phyloP scores from a whole-genome alignment of 108 stramenopile species.

The Fistulifera solaris region DNA sequence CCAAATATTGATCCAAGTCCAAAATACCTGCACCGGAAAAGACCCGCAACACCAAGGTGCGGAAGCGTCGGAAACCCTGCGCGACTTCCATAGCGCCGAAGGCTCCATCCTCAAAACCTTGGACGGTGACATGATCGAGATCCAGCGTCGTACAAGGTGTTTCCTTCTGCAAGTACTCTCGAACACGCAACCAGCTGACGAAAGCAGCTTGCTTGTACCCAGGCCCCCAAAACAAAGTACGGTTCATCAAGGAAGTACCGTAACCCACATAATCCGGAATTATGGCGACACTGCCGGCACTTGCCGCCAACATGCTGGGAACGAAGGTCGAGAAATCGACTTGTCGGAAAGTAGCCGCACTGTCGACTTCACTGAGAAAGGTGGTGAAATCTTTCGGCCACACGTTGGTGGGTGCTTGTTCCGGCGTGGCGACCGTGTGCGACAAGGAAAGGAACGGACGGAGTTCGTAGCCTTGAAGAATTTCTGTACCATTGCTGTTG shows the following conservation, averaged over 20 bases:
- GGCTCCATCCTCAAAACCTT: too few relatives aligned
- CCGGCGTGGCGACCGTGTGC: neutral
- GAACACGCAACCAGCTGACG: neutral
- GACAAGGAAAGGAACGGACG: neutral
- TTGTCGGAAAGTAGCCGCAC: neutral
- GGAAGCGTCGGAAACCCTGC: too few relatives aligned
- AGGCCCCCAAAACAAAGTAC: neutral
- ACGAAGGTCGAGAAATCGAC: neutral
- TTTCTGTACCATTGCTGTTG: neutral
- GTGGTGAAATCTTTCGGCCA: neutral
- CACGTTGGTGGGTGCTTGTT: neutral
- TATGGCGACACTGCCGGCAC: neutral
- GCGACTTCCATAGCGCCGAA: too few relatives aligned
- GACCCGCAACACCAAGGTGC: too few relatives aligned
- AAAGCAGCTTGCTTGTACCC: constrained; percentile 1
- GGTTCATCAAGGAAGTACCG: neutral
- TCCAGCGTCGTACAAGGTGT: too few relatives aligned
- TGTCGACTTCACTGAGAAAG: neutral
- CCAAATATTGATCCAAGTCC: too few relatives aligned
- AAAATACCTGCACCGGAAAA: too few relatives aligned
- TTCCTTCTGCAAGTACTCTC: neutral
- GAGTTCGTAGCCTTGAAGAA: neutral
- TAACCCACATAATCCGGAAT: constrained; percentile 7
- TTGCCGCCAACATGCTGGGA: constrained; percentile 2
- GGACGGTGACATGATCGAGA: too few relatives aligned